Evolutionary conservation across 75 land plant species (phyloP), one percentile per base, ranked within the genome.

Genomic region (Azolla pinnata): DNA sequence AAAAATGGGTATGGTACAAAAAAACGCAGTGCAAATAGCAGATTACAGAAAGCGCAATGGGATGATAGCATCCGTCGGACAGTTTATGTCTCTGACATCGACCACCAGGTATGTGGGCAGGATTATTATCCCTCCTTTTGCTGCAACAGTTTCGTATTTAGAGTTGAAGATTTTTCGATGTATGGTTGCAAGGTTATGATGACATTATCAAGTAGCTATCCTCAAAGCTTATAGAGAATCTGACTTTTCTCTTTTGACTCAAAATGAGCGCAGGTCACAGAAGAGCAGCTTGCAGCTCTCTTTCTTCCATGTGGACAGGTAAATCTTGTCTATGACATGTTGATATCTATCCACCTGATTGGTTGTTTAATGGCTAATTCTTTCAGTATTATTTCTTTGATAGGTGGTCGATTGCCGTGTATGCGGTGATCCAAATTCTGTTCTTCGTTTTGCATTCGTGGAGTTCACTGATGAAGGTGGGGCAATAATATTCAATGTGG

Each of bases 81-180:
- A 50, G 87, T 84, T 2, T 84, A 81, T 70, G 84, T 84, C 12
- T 81, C 84, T 32, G 87, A 84, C 26, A 84, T 84, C 63, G 81
- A 79, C 47, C 79, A 66, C 9, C 81, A 78, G 81, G 81, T 78
- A 35, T 5, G 40, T 12, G 10, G 27, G 47, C 16, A 52, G 14
- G 10, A 29, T 62, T 29, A 40, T n/a, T n/a, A n/a, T n/a, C n/a
- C n/a, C n/a, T n/a, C n/a, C n/a, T n/a, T n/a, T n/a, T n/a, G n/a
- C n/a, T n/a, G n/a, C n/a, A n/a, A n/a, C n/a, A n/a, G n/a, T n/a
- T n/a, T n/a, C n/a, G n/a, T n/a, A n/a, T n/a, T n/a, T n/a, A n/a
- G n/a, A n/a, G n/a, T n/a, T n/a, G n/a, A 49, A 49, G 21, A 3
- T 66, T 12, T 54, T 1, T 31, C 70, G 56, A 17, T 45, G 49